phyloP scores from a whole-genome alignment of 139 green algal genomes.

The Spirogloea muscicola region DNA sequence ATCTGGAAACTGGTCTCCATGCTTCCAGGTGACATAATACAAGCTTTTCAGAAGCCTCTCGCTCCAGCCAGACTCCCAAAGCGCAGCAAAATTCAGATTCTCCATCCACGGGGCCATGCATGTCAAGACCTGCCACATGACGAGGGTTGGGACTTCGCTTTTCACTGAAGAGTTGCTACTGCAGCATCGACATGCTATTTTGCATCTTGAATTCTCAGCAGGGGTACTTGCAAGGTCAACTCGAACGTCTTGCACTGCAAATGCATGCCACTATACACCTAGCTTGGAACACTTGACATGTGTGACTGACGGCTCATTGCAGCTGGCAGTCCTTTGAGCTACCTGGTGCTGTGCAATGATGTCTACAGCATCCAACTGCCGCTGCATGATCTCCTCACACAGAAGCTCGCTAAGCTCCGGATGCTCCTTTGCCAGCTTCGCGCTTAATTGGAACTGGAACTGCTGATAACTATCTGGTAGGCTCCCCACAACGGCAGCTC shows the following conservation, averaged over 20 bases:
- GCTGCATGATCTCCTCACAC: slow-evolving; percentile 75
- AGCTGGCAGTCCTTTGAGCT: neutral
- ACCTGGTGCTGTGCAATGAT: slow-evolving; percentile 52
- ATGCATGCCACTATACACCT: no score
- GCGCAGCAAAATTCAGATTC: slow-evolving; percentile 67
- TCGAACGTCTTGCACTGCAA: no score
- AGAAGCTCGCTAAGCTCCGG: slow-evolving; percentile 71
- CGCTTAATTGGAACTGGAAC: slow-evolving; percentile 77
- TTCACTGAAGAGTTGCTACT: no score
- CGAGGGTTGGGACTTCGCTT: no score
- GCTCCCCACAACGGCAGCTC: slow-evolving; percentile 32
- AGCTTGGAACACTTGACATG: no score
- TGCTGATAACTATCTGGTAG: slow-evolving; percentile 75
- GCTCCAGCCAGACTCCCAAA: slow-evolving; percentile 68
- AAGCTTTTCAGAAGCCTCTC: slow-evolving; percentile 77
- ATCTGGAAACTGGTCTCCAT: slow-evolving; percentile 57
- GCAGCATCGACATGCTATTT: no score
- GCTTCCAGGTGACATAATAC: slow-evolving; percentile 76
- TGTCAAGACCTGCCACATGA: slow-evolving; percentile 66
- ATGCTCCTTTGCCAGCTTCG: slow-evolving; percentile 70
- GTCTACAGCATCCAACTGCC: slow-evolving; percentile 56
- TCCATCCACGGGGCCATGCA: slow-evolving; percentile 87
- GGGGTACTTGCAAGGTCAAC: no score
- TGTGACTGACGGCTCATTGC: no score
- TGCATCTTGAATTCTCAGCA: no score